phyloP scores from a whole-genome alignment of 2,329 filamentous ascomycete genomes.

The Penicillium hordei region DNA sequence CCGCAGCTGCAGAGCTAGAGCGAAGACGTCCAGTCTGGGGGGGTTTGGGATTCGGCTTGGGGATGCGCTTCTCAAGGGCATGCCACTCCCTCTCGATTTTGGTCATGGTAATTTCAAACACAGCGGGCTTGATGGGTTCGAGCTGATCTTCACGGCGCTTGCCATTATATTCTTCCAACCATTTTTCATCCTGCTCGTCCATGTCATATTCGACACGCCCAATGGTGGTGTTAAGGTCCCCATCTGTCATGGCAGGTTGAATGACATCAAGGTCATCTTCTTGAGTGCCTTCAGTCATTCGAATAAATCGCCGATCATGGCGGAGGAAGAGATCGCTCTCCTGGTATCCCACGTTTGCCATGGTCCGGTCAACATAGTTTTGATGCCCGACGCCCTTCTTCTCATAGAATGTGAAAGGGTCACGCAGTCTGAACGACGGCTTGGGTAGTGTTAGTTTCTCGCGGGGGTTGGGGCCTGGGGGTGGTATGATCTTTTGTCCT shows the following conservation, averaged over 20 bases:
- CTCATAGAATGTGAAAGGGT: conserved; percentile 59
- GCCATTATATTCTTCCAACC: conserved; percentile 81
- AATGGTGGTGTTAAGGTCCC: conserved; percentile 59
- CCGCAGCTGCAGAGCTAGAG: conserved; percentile 89
- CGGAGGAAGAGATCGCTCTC: conserved; percentile 87
- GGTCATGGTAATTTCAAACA: conserved; percentile 97
- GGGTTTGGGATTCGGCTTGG: conserved; percentile 93
- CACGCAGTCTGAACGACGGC: conserved; percentile 48
- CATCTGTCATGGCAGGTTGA: conserved; percentile 57
- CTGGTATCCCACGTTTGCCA: conserved; percentile 95
- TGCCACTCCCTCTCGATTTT: conserved; percentile 99
- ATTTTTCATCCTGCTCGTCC: conserved; percentile 98
- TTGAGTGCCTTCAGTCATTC: conserved; percentile 60
- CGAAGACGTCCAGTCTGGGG: conserved; percentile 90
- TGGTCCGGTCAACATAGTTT: conserved; percentile 91
- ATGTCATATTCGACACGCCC: conserved; percentile 97
- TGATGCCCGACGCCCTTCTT: conserved; percentile 81
- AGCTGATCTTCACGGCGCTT: conserved; percentile 72
- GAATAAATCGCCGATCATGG: conserved; percentile 69
- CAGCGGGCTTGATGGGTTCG: conserved; percentile 82
- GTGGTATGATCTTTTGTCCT: conserved; percentile 51
- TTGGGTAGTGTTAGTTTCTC: conserved; percentile 52
- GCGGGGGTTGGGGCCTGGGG: conserved; percentile 51
- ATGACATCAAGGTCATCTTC: conserved; percentile 63
- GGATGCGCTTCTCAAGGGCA: conserved; percentile 90